phyloP scores from a whole-genome alignment of 139 green algal species.

The Spirogloea muscicola region DNA sequence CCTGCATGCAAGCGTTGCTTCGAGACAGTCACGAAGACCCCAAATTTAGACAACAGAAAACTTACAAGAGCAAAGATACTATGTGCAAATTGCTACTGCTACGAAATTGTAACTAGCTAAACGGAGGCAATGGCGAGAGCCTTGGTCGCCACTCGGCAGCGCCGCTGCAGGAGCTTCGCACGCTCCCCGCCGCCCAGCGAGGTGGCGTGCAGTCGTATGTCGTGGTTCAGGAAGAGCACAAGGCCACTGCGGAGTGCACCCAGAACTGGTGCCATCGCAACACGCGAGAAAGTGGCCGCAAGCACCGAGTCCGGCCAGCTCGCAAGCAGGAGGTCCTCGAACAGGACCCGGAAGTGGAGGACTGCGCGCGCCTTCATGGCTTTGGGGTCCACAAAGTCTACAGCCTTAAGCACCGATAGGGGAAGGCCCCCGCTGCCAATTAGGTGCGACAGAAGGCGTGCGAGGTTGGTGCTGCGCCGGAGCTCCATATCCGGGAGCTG shows the following conservation, averaged over 20 bases:
- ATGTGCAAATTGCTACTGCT: too few relatives aligned
- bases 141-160: conserved; percentile 34
- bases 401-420: conserved; percentile 40
- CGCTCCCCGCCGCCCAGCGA: background rate
- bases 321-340: conserved; percentile 27
- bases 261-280: conserved; percentile 7
- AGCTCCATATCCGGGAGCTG: conserved; percentile 43
- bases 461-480: conserved; percentile 20
- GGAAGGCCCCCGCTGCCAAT: conserved; percentile 22
- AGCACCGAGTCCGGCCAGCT: conserved; percentile 1
- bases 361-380: conserved; percentile 8
- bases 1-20: too few relatives aligned
- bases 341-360: conserved; percentile 34
- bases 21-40: too few relatives aligned
- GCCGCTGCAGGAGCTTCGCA: conserved; percentile 11
- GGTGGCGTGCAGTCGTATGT: background rate
- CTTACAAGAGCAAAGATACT: too few relatives aligned
- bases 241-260: conserved; percentile 15
- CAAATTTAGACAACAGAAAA: too few relatives aligned
- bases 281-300: conserved; percentile 1
- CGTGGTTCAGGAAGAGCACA: conserved; percentile 11
- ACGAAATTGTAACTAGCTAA: too few relatives aligned
- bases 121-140: conserved; percentile 6
- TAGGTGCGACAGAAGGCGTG: conserved; percentile 15
- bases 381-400: conserved; percentile 18